phyloP scores from a whole-genome alignment of 495 filamentous ascomycete species.

The Melanomma pulvis-pyrius region DNA sequence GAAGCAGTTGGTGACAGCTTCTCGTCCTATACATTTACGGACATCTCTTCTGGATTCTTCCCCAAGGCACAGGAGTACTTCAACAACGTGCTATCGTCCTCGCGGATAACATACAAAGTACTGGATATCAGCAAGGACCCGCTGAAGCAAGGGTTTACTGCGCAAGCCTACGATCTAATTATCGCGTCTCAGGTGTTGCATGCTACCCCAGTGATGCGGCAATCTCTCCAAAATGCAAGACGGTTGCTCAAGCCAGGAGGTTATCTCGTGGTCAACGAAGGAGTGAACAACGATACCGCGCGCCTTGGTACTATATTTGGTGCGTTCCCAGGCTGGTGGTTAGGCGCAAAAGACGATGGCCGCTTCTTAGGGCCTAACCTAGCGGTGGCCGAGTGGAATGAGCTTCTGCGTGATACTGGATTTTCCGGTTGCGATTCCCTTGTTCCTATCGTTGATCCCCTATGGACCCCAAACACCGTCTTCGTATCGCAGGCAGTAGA shows the following conservation, averaged over 20 bases:
- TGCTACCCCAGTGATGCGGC: not conserved
- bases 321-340: slow-evolving; percentile 18
- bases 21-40: slow-evolving; percentile 38
- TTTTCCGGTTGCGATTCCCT: slow-evolving; percentile 15
- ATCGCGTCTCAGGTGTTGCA: slow-evolving; percentile 19
- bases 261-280: slow-evolving; percentile 4
- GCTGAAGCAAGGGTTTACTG: slow-evolving; percentile 12
- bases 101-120: slow-evolving; percentile 44
- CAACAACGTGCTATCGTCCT: not conserved
- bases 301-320: not conserved
- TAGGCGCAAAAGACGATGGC: slow-evolving; percentile 13
- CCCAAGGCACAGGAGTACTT: slow-evolving; percentile 5
- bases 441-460: not conserved
- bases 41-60: slow-evolving; percentile 28
- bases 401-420: not conserved
- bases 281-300: not conserved
- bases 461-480: not conserved
- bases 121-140: slow-evolving; percentile 18
- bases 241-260: slow-evolving; percentile 22
- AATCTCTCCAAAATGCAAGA: not conserved
- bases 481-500: slow-evolving; percentile 9
- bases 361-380: not conserved
- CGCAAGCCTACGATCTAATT: slow-evolving; percentile 26
- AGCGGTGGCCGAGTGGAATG: not conserved
- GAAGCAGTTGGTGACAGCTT: not conserved